These are phyloP conservation scores for Microdochium trichocladiopsis DNA, from an alignment of 2,329 filamentous ascomycete genomes.

Conservation along the genomic window DNA sequence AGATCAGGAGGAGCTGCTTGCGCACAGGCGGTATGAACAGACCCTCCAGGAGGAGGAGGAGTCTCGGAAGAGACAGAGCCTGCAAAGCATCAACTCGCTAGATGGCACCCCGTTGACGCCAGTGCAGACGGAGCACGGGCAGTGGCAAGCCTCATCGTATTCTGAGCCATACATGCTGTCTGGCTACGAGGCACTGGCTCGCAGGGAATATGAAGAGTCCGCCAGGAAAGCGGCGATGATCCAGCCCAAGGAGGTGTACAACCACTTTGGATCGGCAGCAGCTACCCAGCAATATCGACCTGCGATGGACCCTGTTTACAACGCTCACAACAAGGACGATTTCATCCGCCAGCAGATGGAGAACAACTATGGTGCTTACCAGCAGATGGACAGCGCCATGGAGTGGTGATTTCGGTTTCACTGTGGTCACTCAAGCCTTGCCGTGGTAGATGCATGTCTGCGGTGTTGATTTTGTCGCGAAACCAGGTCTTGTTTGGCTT, in stretches of 20 bases:
- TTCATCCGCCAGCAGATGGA: constrained; percentile 54
- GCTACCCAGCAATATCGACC: constrained; percentile 38
- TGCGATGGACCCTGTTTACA: constrained; percentile 66
- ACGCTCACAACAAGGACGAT: constrained; percentile 25
- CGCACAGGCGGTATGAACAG: constrained; percentile 53
- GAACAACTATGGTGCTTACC: constrained; percentile 59
- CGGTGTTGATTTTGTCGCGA: background rate
- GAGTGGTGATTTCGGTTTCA: constrained; percentile 10
- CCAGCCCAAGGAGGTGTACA: constrained; percentile 32
- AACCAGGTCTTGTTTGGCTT: background rate
- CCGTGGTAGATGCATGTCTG: too few species aligned
- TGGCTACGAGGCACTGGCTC: constrained; percentile 68
- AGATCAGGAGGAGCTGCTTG: constrained; percentile 52
- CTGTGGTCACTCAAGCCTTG: too few species aligned
- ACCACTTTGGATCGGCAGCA: constrained; percentile 32
- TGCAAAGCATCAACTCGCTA: constrained; percentile 37
- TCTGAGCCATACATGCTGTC: constrained; percentile 79
- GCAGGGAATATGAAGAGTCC: constrained; percentile 54
- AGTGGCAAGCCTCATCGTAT: constrained; percentile 40
- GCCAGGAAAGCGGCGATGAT: constrained; percentile 23
- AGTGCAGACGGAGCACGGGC: constrained; percentile 43
- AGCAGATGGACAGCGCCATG: constrained; percentile 30
- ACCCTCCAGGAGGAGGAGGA: constrained; percentile 34
- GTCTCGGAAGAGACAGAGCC: constrained; percentile 16
- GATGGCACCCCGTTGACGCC: constrained; percentile 44